A percentile compares a stretch with the other conserved stretches of the same genome.
Conservation (phyloP, 2,329 filamentous ascomycete genomes). For the Esteya vermicola region DNA sequence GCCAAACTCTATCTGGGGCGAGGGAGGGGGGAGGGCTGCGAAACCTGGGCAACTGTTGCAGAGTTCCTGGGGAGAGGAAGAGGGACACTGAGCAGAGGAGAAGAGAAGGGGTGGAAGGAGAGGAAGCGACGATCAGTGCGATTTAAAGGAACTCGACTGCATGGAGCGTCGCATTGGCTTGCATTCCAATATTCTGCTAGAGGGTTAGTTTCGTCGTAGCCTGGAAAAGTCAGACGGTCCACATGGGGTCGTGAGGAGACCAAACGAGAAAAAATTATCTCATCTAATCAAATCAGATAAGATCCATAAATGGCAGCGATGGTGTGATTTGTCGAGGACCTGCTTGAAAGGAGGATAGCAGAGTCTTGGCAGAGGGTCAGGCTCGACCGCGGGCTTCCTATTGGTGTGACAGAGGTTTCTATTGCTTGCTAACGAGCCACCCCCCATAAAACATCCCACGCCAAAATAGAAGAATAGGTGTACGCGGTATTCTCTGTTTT, state of each 20-base stretch:
- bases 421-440: no score
- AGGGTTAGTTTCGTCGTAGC: not conserved
- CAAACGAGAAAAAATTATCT: constrained; percentile 1
- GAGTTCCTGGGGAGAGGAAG: not conserved
- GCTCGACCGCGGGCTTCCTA: no score
- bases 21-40: no score
- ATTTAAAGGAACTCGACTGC: not conserved
- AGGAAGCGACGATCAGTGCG: not conserved
- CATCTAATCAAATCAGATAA: constrained; percentile 9
- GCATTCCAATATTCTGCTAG: not conserved
- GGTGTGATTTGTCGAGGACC: no score
- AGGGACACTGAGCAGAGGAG: not conserved
- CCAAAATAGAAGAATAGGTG: no score
- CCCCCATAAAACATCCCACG: no score
- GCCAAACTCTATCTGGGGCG: not conserved
- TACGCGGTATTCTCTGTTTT: no score
- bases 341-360: no score
- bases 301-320: not conserved
- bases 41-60: not conserved
- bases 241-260: not conserved
- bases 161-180: not conserved
- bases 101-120: not conserved
- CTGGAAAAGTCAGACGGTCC: not conserved
- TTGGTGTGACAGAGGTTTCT: no score
- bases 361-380: no score